Base-by-base conservation (phyloP, 202 grass and related monocot genomes). In the Tripidium arundinaceum region DNA sequence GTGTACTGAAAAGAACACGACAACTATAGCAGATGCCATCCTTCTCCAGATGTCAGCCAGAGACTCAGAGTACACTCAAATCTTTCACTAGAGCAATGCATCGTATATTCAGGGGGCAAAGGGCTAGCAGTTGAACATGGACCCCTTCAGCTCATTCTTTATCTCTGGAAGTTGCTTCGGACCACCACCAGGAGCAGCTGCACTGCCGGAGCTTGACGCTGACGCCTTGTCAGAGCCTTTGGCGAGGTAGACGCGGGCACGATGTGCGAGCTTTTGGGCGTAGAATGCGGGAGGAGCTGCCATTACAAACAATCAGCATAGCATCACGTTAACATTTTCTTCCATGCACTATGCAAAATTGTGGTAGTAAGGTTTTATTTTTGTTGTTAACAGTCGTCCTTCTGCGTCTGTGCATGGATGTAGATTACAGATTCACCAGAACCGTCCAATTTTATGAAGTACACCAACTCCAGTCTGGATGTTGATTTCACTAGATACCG, bases 71-170 rank as follows among this genome's bases (percentile, higher is more conserved):
- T 13, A 65, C 34, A 62, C 13, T 66, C 8, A 39, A 66, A 22
- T 39, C 10, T 67, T 69, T 69, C 22, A 45, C 12, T 5, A 28
- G 40, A 9, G 40, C 11, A 25, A 22, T 3, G 5, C 24, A 28
- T 28, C 13, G 22, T 68, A 4, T 24, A 27, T 45, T 54, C 70
- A 34, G 46, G 46, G n/a, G 10, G 18, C 10, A 3, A n/a, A 37
- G 29, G 4, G 37, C 70, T 55, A 55, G 69, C 69, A 72, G 45
- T 72, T 52, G 45, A 72, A 72, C 45, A 72, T 72, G 69, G 69
- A 72, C 15, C 69, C 10, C 69, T 72, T 72, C 26, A 72, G 45
- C 26, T 50, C 69, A 11, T 33, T 46, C 69, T 70, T 70, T 3
- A 50, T 72, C 15, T 19, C 69, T 31, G 27, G 45, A 72, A 72